Conservation (phyloP, 805 yeast genomes). For the Kazachstania bromeliacearum region DNA sequence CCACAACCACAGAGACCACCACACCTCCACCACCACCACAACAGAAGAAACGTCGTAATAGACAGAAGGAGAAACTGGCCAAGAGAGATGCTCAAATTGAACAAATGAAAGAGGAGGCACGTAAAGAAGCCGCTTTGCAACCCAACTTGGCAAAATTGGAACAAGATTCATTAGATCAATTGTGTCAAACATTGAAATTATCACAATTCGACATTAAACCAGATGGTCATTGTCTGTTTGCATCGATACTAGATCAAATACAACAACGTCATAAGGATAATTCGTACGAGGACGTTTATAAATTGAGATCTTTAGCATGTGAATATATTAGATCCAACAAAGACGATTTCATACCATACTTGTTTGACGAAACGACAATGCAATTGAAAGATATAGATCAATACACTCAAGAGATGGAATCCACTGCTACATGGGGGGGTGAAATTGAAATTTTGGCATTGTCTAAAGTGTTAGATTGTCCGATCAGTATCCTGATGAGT, state of each 20-base stretch:
- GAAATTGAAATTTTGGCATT: slow-evolving; percentile 85
- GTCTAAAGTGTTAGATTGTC: slow-evolving; percentile 58
- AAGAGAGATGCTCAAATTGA: slow-evolving; percentile 63
- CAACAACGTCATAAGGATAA: slow-evolving; percentile 37
- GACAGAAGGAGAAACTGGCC: slow-evolving; percentile 78
- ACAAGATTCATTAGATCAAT: slow-evolving; percentile 48
- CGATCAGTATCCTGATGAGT: slow-evolving; percentile 68
- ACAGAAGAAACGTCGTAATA: slow-evolving; percentile 45
- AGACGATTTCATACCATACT: slow-evolving; percentile 69
- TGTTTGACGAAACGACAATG: slow-evolving; percentile 71
- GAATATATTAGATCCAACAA: slow-evolving; percentile 52
- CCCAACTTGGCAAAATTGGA: slow-evolving; percentile 70
- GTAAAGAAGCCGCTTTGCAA: slow-evolving; percentile 51
- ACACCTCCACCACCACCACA: slow-evolving; percentile 10
- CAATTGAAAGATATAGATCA: slow-evolving; percentile 52
- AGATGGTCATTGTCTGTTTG: slow-evolving; percentile 91
- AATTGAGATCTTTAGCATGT: slow-evolving; percentile 58
- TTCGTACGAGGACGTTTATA: slow-evolving; percentile 20
- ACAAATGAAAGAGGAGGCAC: slow-evolving; percentile 56
- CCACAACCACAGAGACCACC: slow-evolving; percentile 4
- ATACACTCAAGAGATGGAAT: slow-evolving; percentile 58
- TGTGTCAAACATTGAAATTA: slow-evolving; percentile 43
- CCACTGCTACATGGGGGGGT: slow-evolving; percentile 94
- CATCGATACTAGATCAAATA: slow-evolving; percentile 76
- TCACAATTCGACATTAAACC: slow-evolving; percentile 64